Base-by-base conservation (phyloP, 1,284 basidiomycete species). In the Pyrrhoderma lamaoense region DNA sequence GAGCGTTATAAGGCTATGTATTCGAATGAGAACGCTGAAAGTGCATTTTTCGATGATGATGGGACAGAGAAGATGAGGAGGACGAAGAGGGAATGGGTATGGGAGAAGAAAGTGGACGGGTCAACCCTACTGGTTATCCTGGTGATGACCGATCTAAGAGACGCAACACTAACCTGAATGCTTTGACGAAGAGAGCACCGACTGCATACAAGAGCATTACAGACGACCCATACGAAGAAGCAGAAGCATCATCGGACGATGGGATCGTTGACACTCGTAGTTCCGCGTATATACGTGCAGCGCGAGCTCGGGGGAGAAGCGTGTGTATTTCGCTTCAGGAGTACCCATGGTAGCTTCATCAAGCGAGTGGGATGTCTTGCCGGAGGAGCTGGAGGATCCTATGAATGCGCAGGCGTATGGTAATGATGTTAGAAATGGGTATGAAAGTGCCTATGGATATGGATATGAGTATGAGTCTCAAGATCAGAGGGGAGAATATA, bases 281-380 rank as follows among this genome's bases (percentile, higher is more conserved):
- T 14, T 53, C 52, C 22, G 36, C 52, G 27, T 53, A 49, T 37
- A 53, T 53, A 39, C 52, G 52, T 19, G 34, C 40, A 13, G 53
- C 53, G 14, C 47, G 53, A 14, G 53, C 53, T 31, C 35, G 53
- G 13, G 53, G 53, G 53, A 54, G 48, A 54, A 54, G 21, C 48
- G 53, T 7, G 53, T 54, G 31, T 54, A 54, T 37, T 52, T 52
- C 39, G 25, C 45, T 14, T 44, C 22, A 19, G 18, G 36, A 37
- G 5, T 18, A 39, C 40, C 23, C 7, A n/a, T 31, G 7, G 25
- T 45, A 25, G 25, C n/a, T 21, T 8, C 38, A 40, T 40, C 21
- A 14, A 40, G 47, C 16, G 45, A 46, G 22, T 23, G 22, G 34
- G 38, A 40, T 40, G 38, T 21, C 7, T n/a, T 40, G n/a, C 38